Evolutionary conservation across 257 asterid species (phyloP), one percentile per base, ranked within the genome.

Genomic region (Jacaranda copaia): DNA sequence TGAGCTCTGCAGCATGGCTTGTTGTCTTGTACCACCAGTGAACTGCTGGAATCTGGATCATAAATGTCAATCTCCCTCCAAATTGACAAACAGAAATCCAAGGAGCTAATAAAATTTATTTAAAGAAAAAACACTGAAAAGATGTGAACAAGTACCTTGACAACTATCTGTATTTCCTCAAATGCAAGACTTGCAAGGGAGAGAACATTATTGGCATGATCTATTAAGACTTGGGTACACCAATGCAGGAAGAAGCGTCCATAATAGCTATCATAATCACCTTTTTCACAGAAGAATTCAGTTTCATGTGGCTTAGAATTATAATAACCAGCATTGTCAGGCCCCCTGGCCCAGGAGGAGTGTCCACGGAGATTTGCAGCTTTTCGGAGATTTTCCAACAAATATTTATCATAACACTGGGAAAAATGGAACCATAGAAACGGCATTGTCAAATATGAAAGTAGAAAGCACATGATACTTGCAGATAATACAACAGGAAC

Each of bases 1-100:
- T 89, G 78, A 91, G 91, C 84, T 91, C 95, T 11, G 95, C 92
- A 48, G 97, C 92, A 78, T 91, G 97, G 81, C 97, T 91, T 32
- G 84, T 69, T 14, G 92, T 86, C 84, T 84, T 88, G 77, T 88
- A 91, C 97, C 95, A 91, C 97, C 97, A 91, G 84, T 84, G 77
- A 42, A 89, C 80, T 42, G 90, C 84, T 32, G 97, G 93, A 86
- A 91, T 74, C 97, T 91, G 75, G 77, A 86, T 62, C 20, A 65
- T 11, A 64, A 51, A 48, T 36, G 48, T 79, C 43, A 84, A 14
- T 77, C 39, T 11, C 58, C 61, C 40, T 40, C 80, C 36, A 55
- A 60, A 66, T 73, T 1, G 3, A 59, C 49, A 70, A 63, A 56
- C 8, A 10, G 51, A 46, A 60, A 51, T 32, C 16, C 45, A 2